phyloP scores from a whole-genome alignment of 2,329 filamentous ascomycete species.

The Aureobasidium leucospermi region DNA sequence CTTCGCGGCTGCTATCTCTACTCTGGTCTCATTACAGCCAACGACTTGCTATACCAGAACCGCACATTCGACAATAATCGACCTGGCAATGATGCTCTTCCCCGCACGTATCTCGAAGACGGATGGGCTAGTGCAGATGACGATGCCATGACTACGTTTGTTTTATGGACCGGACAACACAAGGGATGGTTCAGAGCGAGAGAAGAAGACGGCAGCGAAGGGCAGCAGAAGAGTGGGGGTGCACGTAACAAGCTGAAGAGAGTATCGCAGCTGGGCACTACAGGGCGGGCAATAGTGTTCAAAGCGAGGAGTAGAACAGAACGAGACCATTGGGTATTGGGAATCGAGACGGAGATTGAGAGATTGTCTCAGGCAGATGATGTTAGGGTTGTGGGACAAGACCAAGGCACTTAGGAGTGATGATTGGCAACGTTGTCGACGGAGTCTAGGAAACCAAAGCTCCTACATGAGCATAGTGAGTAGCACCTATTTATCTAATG shows the following conservation, averaged over 20 bases:
- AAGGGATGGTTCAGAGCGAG: conserved; percentile 47
- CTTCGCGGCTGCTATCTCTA: conserved; percentile 60
- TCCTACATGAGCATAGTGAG: too few species aligned
- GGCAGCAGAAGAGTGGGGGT: conserved; percentile 23
- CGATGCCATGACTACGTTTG: conserved; percentile 59
- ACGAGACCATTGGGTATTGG: conserved; percentile 61
- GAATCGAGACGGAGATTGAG: conserved; percentile 60
- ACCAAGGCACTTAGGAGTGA: too few species aligned
- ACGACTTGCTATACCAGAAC: conserved; percentile 56
- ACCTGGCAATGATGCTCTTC: conserved; percentile 52
- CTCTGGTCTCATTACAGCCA: conserved; percentile 54
- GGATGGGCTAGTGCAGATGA: conserved; percentile 56
- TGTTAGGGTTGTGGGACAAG: conserved; percentile 34
- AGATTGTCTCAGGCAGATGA: conserved; percentile 46
- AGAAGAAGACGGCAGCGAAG: conserved; percentile 23
- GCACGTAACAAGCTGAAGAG: conserved; percentile 44
- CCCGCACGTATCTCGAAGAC: conserved; percentile 53
- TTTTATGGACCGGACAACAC: conserved; percentile 55
- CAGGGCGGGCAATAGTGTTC: conserved; percentile 58
- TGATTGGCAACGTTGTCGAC: too few species aligned
- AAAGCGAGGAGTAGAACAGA: conserved; percentile 57
- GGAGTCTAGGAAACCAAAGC: too few species aligned
- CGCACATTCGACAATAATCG: conserved; percentile 57
- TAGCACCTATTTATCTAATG: too few species aligned
- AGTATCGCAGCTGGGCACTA: conserved; percentile 54